phyloP scores from a whole-genome alignment of 2,329 filamentous ascomycete species.

The Fonsecaea nubica region DNA sequence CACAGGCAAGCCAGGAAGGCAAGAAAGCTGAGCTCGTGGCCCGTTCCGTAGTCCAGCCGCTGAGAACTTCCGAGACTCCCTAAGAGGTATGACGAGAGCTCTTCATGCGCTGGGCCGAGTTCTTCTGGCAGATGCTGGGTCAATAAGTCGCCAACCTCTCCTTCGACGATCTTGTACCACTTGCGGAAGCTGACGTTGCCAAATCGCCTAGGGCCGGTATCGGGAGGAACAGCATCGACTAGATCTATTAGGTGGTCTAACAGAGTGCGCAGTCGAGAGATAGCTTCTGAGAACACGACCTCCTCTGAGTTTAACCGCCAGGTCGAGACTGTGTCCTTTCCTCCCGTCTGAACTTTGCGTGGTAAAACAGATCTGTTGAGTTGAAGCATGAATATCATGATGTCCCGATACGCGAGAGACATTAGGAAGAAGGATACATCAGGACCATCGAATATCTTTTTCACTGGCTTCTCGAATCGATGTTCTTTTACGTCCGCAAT shows the following conservation, averaged over 20 bases:
- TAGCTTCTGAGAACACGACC: slow-evolving; percentile 60
- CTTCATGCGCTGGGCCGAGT: slow-evolving; percentile 60
- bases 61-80: slow-evolving; percentile 88
- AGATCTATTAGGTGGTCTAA: slow-evolving; percentile 69
- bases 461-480: slow-evolving; percentile 71
- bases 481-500: slow-evolving; percentile 47
- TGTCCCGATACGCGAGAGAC: slow-evolving; percentile 83
- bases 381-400: slow-evolving; percentile 86
- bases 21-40: slow-evolving; percentile 92
- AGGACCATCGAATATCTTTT: slow-evolving; percentile 81
- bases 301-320: slow-evolving; percentile 56
- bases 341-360: slow-evolving; percentile 52
- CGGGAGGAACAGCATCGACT: slow-evolving; percentile 80
- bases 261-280: slow-evolving; percentile 70
- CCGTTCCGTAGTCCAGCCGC: slow-evolving; percentile 91
- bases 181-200: slow-evolving; percentile 89
- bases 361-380: slow-evolving; percentile 88
- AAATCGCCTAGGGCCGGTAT: slow-evolving; percentile 84
- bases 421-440: slow-evolving; percentile 82
- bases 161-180: slow-evolving; percentile 76
- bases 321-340: slow-evolving; percentile 55
- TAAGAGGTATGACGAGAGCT: slow-evolving; percentile 79
- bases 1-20: slow-evolving; percentile 89
- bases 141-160: slow-evolving; percentile 64
- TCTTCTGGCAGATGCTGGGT: slow-evolving; percentile 61